Conservation (phyloP, 805 yeast genomes). For the Sugiyamaella qingdaonensis region DNA sequence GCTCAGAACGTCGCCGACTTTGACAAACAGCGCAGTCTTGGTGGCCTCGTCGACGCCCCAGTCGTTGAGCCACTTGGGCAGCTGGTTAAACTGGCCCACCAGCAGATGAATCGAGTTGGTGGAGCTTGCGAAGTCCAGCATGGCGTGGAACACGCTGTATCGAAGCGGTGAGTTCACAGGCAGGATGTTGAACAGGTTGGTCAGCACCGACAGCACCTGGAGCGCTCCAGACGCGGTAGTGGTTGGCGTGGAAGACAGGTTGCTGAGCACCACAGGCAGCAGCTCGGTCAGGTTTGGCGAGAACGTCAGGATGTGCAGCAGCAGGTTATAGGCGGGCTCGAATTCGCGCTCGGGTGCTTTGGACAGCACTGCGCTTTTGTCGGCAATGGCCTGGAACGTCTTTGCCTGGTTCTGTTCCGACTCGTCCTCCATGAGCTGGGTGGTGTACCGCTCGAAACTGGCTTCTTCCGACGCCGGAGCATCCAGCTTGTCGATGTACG, state of each 20-base stretch:
- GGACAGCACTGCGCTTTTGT: constrained; percentile 26
- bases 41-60: constrained; percentile 32
- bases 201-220: constrained; percentile 32
- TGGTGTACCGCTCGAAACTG: constrained; percentile 17
- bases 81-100: constrained; percentile 35
- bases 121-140: constrained; percentile 32
- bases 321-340: constrained; percentile 38
- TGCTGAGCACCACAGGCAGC: constrained; percentile 28
- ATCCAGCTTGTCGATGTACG: constrained; percentile 34
- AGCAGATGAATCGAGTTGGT: constrained; percentile 33
- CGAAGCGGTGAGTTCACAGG: constrained; percentile 28
- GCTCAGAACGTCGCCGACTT: constrained; percentile 26
- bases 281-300: constrained; percentile 32
- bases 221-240: constrained; percentile 26
- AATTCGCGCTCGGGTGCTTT: constrained; percentile 35
- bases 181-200: constrained; percentile 39
- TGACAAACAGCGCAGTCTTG: constrained; percentile 26
- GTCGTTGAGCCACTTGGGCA: constrained; percentile 35
- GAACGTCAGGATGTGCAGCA: constrained; percentile 33
- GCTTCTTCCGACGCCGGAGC: constrained; percentile 23
- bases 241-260: constrained; percentile 27
- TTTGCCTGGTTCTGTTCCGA: constrained; percentile 25
- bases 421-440: constrained; percentile 26
- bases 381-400: constrained; percentile 30
- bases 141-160: constrained; percentile 30